Base-by-base conservation (phyloP, 148 eudicot species). In the Chenopodium suecicum region DNA sequence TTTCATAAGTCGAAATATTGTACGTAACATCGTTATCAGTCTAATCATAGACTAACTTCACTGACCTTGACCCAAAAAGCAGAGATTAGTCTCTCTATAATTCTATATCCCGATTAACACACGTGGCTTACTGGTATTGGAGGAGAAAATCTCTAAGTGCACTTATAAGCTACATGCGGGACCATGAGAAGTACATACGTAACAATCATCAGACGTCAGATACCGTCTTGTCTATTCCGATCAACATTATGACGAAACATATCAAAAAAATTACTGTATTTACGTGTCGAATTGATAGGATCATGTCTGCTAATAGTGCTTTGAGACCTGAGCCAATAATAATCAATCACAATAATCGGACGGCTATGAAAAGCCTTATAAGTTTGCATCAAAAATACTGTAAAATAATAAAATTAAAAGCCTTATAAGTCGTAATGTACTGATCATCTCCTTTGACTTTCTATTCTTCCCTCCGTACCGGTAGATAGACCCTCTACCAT, bases 251-350 rank as follows among this genome's bases (percentile, higher is more conserved):
- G 19, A 20, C 22, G 20, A 44, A 67, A 19, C 46, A 48, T 47
- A 1, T 52, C n/a, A 0, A 22, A 11, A 13, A 62, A 52, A 32
- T 70, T 70, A 27, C 27, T 27, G 27, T 27, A 79, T 52, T 54
- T 79, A 79, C 82, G 76, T 79, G 82, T 78, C 81, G 71, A 34
- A 23, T 47, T 47, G 34, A 67, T 47, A 68, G 27, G 70, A 25
- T 27, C 1, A 29, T 78, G 73, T 67, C 20, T 56, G 2, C 62
- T 44, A 29, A 10, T 73, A 68, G 29, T 56, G 2, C 62, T 44
- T 48, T 19, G 81, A 68, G 47, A 27, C 52, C 16, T 47, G 34
- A 2, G 32, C 65, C 74, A 67, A 32, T 67, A 4, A 52, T 1
- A 5, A 48, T 79, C 17, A 6, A 37, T 31, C 52, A 54, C 17